Evolutionary conservation across 495 filamentous ascomycete species (phyloP), one percentile per base, ranked within the genome.

Genomic region (Copromyces sp.): DNA sequence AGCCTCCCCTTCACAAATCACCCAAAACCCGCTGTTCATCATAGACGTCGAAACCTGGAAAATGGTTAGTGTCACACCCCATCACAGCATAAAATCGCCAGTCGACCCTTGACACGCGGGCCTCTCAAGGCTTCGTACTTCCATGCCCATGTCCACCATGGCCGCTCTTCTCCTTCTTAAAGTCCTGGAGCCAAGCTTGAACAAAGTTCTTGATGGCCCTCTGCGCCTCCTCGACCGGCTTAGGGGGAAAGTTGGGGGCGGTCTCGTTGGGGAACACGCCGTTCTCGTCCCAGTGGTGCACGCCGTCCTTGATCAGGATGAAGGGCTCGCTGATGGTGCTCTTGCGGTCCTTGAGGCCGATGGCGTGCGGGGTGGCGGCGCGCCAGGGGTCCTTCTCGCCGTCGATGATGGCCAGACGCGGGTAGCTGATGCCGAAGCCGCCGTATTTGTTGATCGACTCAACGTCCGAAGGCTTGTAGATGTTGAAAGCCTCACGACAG

Each of bases 221-320:
- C 78, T 93, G 91, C 32, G 86, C 80, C 37, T 88, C 82, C 32
- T 75, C 78, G 3, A 93, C 84, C 45, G 84, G 80, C 5, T 72
- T 69, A 2, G 90, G 90, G 24, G 89, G 89, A 68, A 89, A 72
- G 2, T 80, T 80, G 4, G 83, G 68, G 14, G 78, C 84, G 5
- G 86, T 89, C 82, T 91, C 83, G 73, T 90, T 90, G 4, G 82
- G 80, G 68, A 89, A 89, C 59, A 91, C 69, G 9, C 89, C 90
- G 77, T 92, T 91, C 85, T 92, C 87, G 78, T 92, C 90, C 88
- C 87, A 92, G 80, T 92, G 89, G 79, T 92, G 90, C 65, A 91
- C 89, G 0, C 82, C 89, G 1, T 83, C 85, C n/a, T 82, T 80
- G 70, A 93, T 90, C 70, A 91, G 76, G 35, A 90, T 82, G 72